A percentile compares a stretch with the other conserved stretches of the same genome.
Evolutionary conservation across 2,329 filamentous ascomycete species (phyloP).

Genomic region (Volutella citrinella): DNA sequence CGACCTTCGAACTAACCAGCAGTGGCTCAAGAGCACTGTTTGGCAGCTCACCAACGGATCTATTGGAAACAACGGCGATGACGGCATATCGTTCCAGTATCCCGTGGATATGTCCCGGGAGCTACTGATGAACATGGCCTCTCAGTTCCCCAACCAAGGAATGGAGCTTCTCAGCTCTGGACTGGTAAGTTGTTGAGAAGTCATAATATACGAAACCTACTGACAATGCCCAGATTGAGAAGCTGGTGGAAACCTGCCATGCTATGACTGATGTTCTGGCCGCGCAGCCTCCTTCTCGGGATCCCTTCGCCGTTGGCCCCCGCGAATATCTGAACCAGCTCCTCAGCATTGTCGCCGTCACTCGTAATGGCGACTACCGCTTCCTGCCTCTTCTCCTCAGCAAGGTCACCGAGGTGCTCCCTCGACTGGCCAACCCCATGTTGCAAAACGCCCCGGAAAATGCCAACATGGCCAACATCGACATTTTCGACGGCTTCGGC

Average conservation of each 20-base stretch:
- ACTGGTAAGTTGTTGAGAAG: constrained; percentile 50
- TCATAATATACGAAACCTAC: not conserved
- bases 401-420: constrained; percentile 72
- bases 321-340: constrained; percentile 72
- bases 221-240: constrained; percentile 59
- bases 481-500: constrained; percentile 66
- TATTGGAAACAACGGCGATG: constrained; percentile 42
- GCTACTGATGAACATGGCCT: constrained; percentile 61
- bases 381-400: constrained; percentile 74
- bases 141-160: constrained; percentile 67
- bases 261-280: constrained; percentile 72
- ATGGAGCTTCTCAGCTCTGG: constrained; percentile 75
- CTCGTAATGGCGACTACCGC: constrained; percentile 73
- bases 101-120: constrained; percentile 62
- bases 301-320: constrained; percentile 64
- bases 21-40: constrained; percentile 62
- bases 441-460: constrained; percentile 58
- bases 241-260: constrained; percentile 73
- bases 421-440: constrained; percentile 58
- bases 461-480: constrained; percentile 49
- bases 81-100: constrained; percentile 60
- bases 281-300: constrained; percentile 56
- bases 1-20: constrained; percentile 57
- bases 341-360: constrained; percentile 62
- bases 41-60: constrained; percentile 62